Evolutionary conservation across 2,329 filamentous ascomycete species (phyloP), one percentile per base, ranked within the genome.

Genomic region (Fusarium sp.): DNA sequence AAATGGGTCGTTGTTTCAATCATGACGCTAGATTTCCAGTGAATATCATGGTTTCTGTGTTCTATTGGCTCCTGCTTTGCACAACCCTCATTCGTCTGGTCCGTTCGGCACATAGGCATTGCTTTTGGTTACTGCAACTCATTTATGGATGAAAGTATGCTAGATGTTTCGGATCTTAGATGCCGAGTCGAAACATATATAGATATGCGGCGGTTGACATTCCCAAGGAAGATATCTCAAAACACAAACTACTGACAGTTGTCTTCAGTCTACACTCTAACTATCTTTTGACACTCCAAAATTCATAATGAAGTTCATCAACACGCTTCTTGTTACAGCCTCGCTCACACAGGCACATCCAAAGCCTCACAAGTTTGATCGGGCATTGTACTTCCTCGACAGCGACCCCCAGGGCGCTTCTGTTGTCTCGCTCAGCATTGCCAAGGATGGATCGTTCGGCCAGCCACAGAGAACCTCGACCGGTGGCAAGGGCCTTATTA

Each of bases 331-430:
- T 3, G 6, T 66, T 14, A 25, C 33, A 16, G n/a, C 45, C 16
- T 45, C 63, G 0, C 33, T n/a, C 4, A 21, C 16, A 1, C 23
- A 25, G 4, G 63, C 63, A 1, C 7, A 23, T 3, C 51, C 63
- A 3, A 59, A 19, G n/a, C 25, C 44, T 25, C n/a, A 11, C 7
- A n/a, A 16, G 4, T 25, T 31, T 1, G n/a, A 14, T 9, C 19
- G 21, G 10, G 63, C 51, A 4, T 7, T 66, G 3, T 66, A 66
- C 27, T 66, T 66, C 4, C 51, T 66, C 5, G 63, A 66, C 23
- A 66, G 63, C 8, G 38, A 66, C n/a, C 63, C 63, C 11, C 11
- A 66, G 3, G 63, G 61, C 3, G 63, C 63, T 15, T 60, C 38
- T 7, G 61, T 66, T 8, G 63, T 66, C 16, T 66, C 63, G 5